Percentiles rank a stretch among this genome's conserved stretches.
Evolutionary conservation across 768 basidiomycete species (phyloP).

Genomic region (Epithele typhae): DNA sequence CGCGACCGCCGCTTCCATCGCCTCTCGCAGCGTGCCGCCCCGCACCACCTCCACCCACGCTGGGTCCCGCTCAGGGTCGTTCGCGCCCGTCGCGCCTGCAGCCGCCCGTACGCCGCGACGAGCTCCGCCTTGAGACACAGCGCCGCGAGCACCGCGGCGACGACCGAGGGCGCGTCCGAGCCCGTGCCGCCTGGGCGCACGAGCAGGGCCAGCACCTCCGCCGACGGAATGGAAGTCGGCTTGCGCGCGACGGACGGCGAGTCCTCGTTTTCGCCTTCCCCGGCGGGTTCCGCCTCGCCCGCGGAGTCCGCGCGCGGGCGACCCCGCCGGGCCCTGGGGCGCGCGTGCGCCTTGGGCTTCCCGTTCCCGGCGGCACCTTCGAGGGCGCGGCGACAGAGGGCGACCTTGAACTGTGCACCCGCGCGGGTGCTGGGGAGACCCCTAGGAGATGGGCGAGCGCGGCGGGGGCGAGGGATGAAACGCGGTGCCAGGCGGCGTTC

Average conservation of each 20-base stretch:
- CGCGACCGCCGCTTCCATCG: slow-evolving; percentile 17
- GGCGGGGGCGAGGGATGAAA: slow-evolving; percentile 18
- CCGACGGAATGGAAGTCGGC: slow-evolving; percentile 11
- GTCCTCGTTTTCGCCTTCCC: neutral
- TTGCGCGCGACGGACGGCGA: slow-evolving; percentile 4
- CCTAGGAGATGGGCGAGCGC: slow-evolving; percentile 19
- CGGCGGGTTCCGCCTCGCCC: neutral
- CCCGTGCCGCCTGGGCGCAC: slow-evolving; percentile 2
- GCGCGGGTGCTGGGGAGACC: slow-evolving; percentile 22
- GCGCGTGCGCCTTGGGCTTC: slow-evolving; percentile 16
- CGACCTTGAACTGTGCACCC: slow-evolving; percentile 25
- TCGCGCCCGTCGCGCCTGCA: slow-evolving; percentile 18
- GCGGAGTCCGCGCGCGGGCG: slow-evolving; percentile 12
- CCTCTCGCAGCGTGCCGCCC: slow-evolving; percentile 12
- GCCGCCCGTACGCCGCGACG: slow-evolving; percentile 20
- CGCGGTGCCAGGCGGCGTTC: slow-evolving; percentile 24
- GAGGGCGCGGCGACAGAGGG: slow-evolving; percentile 21
- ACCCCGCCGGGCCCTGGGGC: slow-evolving; percentile 23
- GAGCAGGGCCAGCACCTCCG: slow-evolving; percentile 18
- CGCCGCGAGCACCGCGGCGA: neutral
- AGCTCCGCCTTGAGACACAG: slow-evolving; percentile 24
- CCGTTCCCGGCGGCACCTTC: neutral
- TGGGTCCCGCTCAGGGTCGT: slow-evolving; percentile 9
- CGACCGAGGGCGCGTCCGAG: slow-evolving; percentile 5
- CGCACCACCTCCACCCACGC: slow-evolving; percentile 18